These are phyloP conservation scores for Penicillium sclerotigenum DNA, from an alignment of 2,329 filamentous ascomycete species.

Conservation along the genomic window DNA sequence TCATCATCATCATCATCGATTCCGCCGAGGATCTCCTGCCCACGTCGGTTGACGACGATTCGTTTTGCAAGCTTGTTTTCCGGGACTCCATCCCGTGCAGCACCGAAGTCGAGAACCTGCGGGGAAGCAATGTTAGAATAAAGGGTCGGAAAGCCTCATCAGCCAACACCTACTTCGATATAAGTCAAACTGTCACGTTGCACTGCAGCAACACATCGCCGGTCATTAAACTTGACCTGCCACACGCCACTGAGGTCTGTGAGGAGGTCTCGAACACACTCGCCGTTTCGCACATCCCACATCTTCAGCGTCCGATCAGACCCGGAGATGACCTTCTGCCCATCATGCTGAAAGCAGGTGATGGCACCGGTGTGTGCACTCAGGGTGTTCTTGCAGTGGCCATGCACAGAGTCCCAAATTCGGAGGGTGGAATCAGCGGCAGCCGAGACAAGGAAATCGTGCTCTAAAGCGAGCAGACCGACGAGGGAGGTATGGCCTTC, in stretches of 20 bases:
- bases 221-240: constrained; percentile 97
- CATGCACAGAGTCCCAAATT: constrained; percentile 94
- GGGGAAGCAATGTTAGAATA: constrained; percentile 14
- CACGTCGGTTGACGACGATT: constrained; percentile 53
- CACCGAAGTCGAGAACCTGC: constrained; percentile 95
- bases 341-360: constrained; percentile 97
- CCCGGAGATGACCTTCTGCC: constrained; percentile 92
- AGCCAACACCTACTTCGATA: constrained; percentile 70
- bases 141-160: not conserved
- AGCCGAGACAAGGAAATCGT: constrained; percentile 87
- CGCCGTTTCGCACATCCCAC: constrained; percentile 92
- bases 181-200: constrained; percentile 91
- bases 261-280: constrained; percentile 87
- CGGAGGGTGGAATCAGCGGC: constrained; percentile 92
- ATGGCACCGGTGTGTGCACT: constrained; percentile 96
- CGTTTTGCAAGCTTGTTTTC: constrained; percentile 73
- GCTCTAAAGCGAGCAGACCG: constrained; percentile 82
- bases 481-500: constrained; percentile 92
- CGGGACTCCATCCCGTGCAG: constrained; percentile 80
- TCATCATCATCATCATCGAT: constrained; percentile 36
- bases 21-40: constrained; percentile 35
- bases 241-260: constrained; percentile 95
- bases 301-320: constrained; percentile 96
- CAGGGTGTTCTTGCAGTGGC: constrained; percentile 83
- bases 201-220: constrained; percentile 92